A percentile compares a stretch with the other conserved stretches of the same genome.
Conservation (phyloP, 2,329 filamentous ascomycete genomes). For the Diaporthe batatas region DNA sequence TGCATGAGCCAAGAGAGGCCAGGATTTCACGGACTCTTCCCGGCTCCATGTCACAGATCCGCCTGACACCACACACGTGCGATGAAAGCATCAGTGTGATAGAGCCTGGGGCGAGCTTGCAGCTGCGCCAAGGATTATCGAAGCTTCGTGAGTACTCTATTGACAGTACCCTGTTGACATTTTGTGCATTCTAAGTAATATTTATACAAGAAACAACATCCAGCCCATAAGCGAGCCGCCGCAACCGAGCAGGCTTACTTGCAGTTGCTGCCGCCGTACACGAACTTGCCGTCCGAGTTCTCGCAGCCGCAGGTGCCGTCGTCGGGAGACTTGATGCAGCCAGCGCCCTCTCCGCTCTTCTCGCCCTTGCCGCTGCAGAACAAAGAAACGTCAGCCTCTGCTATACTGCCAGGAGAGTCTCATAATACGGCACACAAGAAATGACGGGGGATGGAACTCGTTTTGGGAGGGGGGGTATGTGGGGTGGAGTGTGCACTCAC, state of each 20-base stretch:
- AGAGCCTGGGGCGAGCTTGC: no score
- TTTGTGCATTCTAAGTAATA: constrained; percentile 16
- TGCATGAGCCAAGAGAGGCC: no score
- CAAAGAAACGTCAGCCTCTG: not conserved
- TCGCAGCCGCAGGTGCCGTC: constrained; percentile 57
- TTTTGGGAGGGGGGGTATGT: accelerated
- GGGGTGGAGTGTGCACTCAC: not conserved
- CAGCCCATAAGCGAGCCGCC: no score
- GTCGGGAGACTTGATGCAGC: constrained; percentile 55
- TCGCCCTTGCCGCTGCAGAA: constrained; percentile 46
- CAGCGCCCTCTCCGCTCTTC: constrained; percentile 49
- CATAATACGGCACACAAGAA: accelerated
- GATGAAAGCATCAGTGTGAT: not conserved
- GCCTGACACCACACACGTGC: no score
- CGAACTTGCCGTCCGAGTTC: constrained; percentile 55
- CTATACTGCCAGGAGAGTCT: accelerated
- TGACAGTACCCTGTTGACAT: no score
- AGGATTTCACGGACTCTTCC: no score
- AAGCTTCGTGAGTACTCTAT: not conserved
- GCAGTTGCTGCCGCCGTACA: constrained; percentile 49
- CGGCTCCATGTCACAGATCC: no score
- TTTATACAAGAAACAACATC: constrained; percentile 16
- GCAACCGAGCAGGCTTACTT: constrained; percentile 10
- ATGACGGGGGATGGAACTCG: no score
- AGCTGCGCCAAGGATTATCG: not conserved